Conservation (phyloP, 139 green algal species). For the Bryopsis sp. region DNA sequence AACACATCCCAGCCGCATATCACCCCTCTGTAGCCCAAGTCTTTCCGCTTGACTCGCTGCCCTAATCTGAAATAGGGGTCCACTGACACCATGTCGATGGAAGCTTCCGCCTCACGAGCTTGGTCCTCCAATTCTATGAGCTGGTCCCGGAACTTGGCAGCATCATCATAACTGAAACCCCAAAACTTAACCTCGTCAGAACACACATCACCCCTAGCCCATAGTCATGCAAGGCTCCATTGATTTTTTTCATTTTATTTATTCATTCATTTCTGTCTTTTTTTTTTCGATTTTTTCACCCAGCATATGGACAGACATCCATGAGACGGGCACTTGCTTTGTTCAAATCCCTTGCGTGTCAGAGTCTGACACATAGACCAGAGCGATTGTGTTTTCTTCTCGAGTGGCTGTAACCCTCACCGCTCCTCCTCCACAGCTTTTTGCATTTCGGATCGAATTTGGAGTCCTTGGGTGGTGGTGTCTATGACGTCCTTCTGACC, state of each 20-base stretch:
- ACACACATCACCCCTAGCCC: too few species aligned
- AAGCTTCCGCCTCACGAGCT: slow-evolving; percentile 30
- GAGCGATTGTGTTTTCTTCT: neutral
- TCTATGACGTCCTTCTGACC: slow-evolving; percentile 30
- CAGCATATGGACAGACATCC: too few species aligned
- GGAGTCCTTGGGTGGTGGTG: slow-evolving; percentile 41
- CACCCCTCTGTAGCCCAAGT: slow-evolving; percentile 50
- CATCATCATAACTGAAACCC: slow-evolving; percentile 62
- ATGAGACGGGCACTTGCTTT: too few species aligned
- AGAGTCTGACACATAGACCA: neutral
- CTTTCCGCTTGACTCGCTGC: slow-evolving; percentile 54
- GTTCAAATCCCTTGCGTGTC: too few species aligned
- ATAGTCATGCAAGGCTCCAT: too few species aligned
- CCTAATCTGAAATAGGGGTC: slow-evolving; percentile 43
- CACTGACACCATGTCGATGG: slow-evolving; percentile 18
- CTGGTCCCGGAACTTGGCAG: slow-evolving; percentile 53
- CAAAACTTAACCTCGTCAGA: too few species aligned
- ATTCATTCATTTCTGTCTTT: too few species aligned
- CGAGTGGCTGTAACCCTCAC: slow-evolving; percentile 17
- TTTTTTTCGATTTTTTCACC: too few species aligned
- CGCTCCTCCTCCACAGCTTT: slow-evolving; percentile 47
- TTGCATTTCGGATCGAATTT: slow-evolving; percentile 49
- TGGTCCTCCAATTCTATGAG: slow-evolving; percentile 46
- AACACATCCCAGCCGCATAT: slow-evolving; percentile 61
- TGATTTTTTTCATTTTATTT: too few species aligned